Evolutionary conservation across 768 basidiomycete species (phyloP).

Genomic region (Boletus rufocinnamomeus): DNA sequence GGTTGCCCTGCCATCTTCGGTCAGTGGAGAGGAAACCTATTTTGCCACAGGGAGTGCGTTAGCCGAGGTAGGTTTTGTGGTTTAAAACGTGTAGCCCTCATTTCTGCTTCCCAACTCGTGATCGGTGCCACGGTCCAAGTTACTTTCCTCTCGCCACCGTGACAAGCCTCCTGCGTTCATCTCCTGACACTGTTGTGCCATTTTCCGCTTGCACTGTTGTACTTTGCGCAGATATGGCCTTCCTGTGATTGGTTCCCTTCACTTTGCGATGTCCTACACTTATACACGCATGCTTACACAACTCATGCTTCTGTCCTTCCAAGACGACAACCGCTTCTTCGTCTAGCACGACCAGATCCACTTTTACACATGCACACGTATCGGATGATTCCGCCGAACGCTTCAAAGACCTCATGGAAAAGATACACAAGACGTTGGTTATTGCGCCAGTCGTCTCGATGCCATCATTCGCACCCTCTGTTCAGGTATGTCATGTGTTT

Average conservation of each 20-base stretch:
- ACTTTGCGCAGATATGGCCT: slow-evolving; percentile 15
- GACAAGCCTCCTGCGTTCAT: background rate
- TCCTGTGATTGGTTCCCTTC: slow-evolving; percentile 12
- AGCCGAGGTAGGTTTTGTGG: slow-evolving; percentile 17
- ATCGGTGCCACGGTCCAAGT: background rate
- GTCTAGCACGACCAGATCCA: slow-evolving; percentile 12
- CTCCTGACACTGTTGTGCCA: background rate
- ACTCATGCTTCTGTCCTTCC: slow-evolving; percentile 14
- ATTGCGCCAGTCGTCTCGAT: slow-evolving; percentile 56
- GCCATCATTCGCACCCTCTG: slow-evolving; percentile 7
- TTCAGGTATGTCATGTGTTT: slow-evolving; percentile 20
- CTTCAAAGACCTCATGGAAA: slow-evolving; percentile 59
- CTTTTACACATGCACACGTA: slow-evolving; percentile 4
- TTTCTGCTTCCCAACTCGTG: background rate
- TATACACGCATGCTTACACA: slow-evolving; percentile 9
- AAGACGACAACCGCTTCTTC: slow-evolving; percentile 8
- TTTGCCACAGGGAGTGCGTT: slow-evolving; percentile 30
- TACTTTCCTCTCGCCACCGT: background rate
- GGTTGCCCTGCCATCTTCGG: background rate
- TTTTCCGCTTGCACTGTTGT: background rate
- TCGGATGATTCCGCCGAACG: slow-evolving; percentile 24
- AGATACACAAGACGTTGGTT: slow-evolving; percentile 65
- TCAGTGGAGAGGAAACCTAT: background rate
- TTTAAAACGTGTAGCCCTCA: slow-evolving; percentile 10
- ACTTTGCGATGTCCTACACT: background rate